These are phyloP conservation scores for Penicillium malachiteum DNA, from an alignment of 495 filamentous ascomycete species.

Conservation along the genomic window DNA sequence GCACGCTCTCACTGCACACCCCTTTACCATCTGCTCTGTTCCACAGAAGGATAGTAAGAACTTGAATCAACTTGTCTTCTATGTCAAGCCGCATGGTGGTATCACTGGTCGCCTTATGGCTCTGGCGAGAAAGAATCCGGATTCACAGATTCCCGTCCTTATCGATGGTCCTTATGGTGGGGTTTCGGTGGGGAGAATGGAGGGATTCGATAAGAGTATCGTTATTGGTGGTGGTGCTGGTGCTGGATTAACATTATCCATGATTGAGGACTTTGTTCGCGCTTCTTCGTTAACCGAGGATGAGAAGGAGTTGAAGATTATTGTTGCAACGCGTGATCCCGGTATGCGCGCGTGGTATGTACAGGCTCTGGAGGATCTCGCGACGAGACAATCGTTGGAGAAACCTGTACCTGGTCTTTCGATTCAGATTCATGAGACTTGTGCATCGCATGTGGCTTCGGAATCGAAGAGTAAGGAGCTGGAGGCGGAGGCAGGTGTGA, in stretches of 20 bases:
- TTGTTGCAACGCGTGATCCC: conserved; percentile 26
- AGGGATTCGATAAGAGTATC: conserved; percentile 31
- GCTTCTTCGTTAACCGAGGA: not conserved
- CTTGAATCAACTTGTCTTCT: conserved; percentile 26
- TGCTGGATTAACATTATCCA: conserved; percentile 41
- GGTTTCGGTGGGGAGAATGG: conserved; percentile 17
- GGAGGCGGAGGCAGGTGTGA: not conserved
- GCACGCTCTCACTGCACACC: conserved; percentile 38
- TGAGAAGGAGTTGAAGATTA: conserved; percentile 19
- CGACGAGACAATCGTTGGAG: conserved; percentile 8
- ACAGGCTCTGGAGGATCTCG: conserved; percentile 22
- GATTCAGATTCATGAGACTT: conserved; percentile 21
- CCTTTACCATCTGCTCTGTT: conserved; percentile 46
- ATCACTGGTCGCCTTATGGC: conserved; percentile 34
- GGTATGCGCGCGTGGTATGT: conserved; percentile 25
- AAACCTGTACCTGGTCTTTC: conserved; percentile 11
- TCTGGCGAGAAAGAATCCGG: conserved; percentile 26
- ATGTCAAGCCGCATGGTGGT: conserved; percentile 27
- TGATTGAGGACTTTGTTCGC: conserved; percentile 36
- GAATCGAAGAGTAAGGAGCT: conserved; percentile 1
- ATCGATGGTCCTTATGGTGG: conserved; percentile 49
- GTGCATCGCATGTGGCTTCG: not conserved
- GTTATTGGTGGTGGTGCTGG: conserved; percentile 50
- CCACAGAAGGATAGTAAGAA: conserved; percentile 16
- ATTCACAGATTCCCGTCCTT: conserved; percentile 26